Evolutionary conservation across 2,329 filamentous ascomycete genomes (phyloP).

Genomic region (Xylogone sp.): DNA sequence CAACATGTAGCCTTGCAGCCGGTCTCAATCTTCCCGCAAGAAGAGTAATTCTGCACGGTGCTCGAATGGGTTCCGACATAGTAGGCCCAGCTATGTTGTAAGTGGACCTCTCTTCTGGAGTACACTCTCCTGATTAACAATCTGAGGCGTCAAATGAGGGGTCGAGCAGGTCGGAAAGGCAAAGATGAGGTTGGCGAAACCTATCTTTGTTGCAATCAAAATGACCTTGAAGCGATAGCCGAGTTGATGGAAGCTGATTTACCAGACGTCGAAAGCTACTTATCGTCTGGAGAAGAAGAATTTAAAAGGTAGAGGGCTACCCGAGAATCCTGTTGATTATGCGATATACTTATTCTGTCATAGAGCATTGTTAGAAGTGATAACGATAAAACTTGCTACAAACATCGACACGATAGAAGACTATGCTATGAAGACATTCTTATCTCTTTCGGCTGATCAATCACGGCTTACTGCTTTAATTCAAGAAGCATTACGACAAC

Average conservation of each 20-base stretch:
- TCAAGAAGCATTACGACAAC: constrained; percentile 53
- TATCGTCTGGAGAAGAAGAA: constrained; percentile 63
- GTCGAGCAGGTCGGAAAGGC: constrained; percentile 72
- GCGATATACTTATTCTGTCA: constrained; percentile 8
- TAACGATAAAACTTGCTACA: constrained; percentile 64
- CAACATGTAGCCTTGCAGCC: constrained; percentile 76
- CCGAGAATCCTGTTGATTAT: background rate
- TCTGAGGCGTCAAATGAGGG: constrained; percentile 67
- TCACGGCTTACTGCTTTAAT: constrained; percentile 50
- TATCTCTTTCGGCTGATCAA: constrained; percentile 53
- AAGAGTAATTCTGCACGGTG: constrained; percentile 71
- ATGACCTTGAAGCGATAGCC: constrained; percentile 65
- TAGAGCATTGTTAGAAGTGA: constrained; percentile 68
- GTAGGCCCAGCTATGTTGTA: constrained; percentile 74
- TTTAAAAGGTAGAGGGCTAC: constrained; percentile 54
- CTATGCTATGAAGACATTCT: constrained; percentile 64
- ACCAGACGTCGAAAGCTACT: constrained; percentile 64
- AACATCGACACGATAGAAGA: constrained; percentile 62
- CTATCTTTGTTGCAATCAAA: constrained; percentile 67
- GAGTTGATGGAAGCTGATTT: constrained; percentile 70
- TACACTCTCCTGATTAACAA: constrained; percentile 20
- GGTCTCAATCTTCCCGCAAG: constrained; percentile 76
- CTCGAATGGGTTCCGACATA: constrained; percentile 71
- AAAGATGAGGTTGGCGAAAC: constrained; percentile 76
- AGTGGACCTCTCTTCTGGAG: constrained; percentile 11